phyloP scores from a whole-genome alignment of 2,329 filamentous ascomycete species.

The Colletotrichum higginsianum region DNA sequence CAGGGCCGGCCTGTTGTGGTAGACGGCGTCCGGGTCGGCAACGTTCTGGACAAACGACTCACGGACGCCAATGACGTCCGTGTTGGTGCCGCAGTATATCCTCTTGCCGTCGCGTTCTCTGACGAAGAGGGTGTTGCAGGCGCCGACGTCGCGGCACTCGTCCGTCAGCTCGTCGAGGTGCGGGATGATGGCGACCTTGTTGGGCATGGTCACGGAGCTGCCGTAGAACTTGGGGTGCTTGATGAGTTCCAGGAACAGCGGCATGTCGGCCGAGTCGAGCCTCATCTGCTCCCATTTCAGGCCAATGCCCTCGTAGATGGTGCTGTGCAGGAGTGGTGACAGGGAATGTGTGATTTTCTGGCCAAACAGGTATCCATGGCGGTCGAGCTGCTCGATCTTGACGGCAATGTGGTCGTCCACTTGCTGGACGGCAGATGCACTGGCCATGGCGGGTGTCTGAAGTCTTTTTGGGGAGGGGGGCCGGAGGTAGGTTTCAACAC shows the following conservation, averaged over 20 bases:
- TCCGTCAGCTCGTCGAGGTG: slow-evolving; percentile 81
- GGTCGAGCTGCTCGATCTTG: slow-evolving; percentile 52
- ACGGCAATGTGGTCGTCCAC: slow-evolving; percentile 32
- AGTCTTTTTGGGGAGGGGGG: background rate
- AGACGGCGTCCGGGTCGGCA: slow-evolving; percentile 59
- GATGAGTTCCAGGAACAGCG: slow-evolving; percentile 65
- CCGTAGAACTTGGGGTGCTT: slow-evolving; percentile 74
- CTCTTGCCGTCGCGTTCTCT: slow-evolving; percentile 64
- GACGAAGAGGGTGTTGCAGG: slow-evolving; percentile 85
- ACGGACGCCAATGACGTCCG: slow-evolving; percentile 83
- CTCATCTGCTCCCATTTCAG: slow-evolving; percentile 67
- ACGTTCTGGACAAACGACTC: slow-evolving; percentile 77
- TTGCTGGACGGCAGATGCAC: slow-evolving; percentile 20
- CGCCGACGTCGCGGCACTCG: slow-evolving; percentile 81
- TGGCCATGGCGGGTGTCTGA: slow-evolving; percentile 25
- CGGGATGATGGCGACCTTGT: slow-evolving; percentile 83
- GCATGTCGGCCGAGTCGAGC: slow-evolving; percentile 67
- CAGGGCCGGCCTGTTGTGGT: slow-evolving; percentile 75
- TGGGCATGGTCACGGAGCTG: slow-evolving; percentile 86
- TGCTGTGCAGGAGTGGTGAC: slow-evolving; percentile 68
- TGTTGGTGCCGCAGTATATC: slow-evolving; percentile 81
- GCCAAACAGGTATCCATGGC: slow-evolving; percentile 71
- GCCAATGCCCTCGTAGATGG: slow-evolving; percentile 66
- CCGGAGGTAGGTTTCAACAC: background rate
- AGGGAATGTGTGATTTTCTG: slow-evolving; percentile 69